Percentiles rank a stretch among this genome's conserved stretches.
Evolutionary conservation across 768 basidiomycete genomes (phyloP).

Genomic region (Myochromella boudieri): DNA sequence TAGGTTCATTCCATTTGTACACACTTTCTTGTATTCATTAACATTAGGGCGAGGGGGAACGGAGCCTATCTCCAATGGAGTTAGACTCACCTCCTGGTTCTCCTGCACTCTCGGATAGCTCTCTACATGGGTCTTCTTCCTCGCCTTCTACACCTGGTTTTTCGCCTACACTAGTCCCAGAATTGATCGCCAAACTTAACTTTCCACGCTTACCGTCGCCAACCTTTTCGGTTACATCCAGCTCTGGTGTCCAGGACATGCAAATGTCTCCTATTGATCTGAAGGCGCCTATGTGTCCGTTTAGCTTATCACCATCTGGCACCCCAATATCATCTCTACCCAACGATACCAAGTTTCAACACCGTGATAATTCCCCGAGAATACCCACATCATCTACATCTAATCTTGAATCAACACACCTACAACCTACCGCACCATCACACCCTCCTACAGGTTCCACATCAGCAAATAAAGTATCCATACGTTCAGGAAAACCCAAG

Average conservation of each 20-base stretch:
- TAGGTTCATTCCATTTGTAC: slow-evolving; percentile 13
- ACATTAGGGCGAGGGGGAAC: slow-evolving; percentile 23
- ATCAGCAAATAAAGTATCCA: neutral
- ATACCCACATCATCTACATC: neutral
- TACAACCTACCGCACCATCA: neutral
- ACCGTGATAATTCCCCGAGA: neutral
- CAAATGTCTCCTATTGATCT: slow-evolving; percentile 22
- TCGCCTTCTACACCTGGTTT: neutral
- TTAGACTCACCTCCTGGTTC: slow-evolving; percentile 48
- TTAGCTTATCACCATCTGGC: neutral
- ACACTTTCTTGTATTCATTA: slow-evolving; percentile 9
- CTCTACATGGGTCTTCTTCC: neutral
- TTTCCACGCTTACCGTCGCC: slow-evolving; percentile 12
- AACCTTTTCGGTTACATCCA: slow-evolving; percentile 24
- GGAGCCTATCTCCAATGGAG: slow-evolving; percentile 64
- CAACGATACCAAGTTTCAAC: neutral
- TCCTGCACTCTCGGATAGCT: slow-evolving; percentile 20
- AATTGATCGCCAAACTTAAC: neutral
- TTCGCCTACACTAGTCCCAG: slow-evolving; percentile 1
- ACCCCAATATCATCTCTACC: neutral
- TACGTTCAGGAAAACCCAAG: slow-evolving; percentile 12
- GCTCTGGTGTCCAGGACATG: slow-evolving; percentile 25
- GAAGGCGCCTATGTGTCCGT: neutral
- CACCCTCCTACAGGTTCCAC: slow-evolving; percentile 6
- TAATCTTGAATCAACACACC: neutral